Conservation (phyloP, 805 yeast species). For the Ogataea salicorniae region DNA sequence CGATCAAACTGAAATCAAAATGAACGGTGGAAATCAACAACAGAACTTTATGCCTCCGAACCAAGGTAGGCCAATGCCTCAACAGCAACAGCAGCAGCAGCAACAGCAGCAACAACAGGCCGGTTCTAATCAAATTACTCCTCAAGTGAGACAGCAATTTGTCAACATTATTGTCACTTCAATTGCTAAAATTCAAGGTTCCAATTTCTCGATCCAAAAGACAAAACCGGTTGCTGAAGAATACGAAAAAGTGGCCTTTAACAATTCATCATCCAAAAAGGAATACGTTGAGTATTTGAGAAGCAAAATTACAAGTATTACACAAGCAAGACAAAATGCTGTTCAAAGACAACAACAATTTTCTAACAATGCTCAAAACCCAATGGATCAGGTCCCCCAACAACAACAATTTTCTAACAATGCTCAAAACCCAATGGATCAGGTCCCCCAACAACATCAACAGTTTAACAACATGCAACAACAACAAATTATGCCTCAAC, state of each 20-base stretch:
- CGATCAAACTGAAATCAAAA: background rate
- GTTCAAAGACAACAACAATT: slow-evolving; percentile 21
- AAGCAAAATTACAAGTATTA: slow-evolving; percentile 32
- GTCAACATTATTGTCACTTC: slow-evolving; percentile 28
- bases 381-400: slow-evolving; percentile 22
- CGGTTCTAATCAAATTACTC: slow-evolving; percentile 18
- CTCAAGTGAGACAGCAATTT: slow-evolving; percentile 30
- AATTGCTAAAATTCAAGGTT: slow-evolving; percentile 31
- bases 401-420: slow-evolving; percentile 3
- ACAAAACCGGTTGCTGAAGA: slow-evolving; percentile 59
- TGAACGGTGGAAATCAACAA: slow-evolving; percentile 4
- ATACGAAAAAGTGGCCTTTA: slow-evolving; percentile 62
- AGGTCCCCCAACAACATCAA: slow-evolving; percentile 22
- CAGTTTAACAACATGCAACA: slow-evolving; percentile 11
- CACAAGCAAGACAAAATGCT: slow-evolving; percentile 30
- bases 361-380: slow-evolving; percentile 17
- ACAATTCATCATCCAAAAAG: slow-evolving; percentile 50
- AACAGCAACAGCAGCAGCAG: slow-evolving; percentile 4
- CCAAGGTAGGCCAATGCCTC: slow-evolving; percentile 4
- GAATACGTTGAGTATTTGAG: slow-evolving; percentile 51
- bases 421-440: slow-evolving; percentile 21
- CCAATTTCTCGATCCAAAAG: slow-evolving; percentile 30
- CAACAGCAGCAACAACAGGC: slow-evolving; percentile 5
- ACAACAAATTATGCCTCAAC: slow-evolving; percentile 3
- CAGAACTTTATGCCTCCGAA: slow-evolving; percentile 3